phyloP scores from a whole-genome alignment of 140 eudicot genomes.

The Oenanthe javanica region DNA sequence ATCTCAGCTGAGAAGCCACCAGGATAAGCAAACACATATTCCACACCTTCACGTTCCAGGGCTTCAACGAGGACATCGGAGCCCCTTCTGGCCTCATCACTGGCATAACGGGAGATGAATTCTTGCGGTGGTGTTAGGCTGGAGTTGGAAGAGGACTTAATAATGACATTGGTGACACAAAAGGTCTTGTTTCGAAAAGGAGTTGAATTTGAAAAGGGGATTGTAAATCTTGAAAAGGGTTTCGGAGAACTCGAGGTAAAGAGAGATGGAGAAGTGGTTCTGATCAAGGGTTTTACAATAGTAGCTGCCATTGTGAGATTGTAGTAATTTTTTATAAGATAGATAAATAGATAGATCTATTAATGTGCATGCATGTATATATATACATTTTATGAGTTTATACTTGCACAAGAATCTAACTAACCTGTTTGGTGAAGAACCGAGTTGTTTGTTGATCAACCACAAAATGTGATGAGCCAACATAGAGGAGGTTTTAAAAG shows the following conservation, averaged over 20 bases:
- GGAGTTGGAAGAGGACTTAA: slow-evolving; percentile 21
- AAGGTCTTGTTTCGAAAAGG: slow-evolving; percentile 19
- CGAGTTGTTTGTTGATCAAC: not conserved
- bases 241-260: slow-evolving; percentile 11
- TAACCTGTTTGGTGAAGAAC: not conserved
- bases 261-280: slow-evolving; percentile 16
- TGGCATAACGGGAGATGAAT: slow-evolving; percentile 47
- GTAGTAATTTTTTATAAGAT: not conserved
- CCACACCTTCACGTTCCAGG: slow-evolving; percentile 77
- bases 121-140: slow-evolving; percentile 11
- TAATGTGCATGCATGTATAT: not conserved
- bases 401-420: not conserved
- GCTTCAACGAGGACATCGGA: slow-evolving; percentile 88
- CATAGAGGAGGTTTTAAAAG: too few species aligned
- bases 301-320: slow-evolving; percentile 36
- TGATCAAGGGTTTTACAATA: slow-evolving; percentile 4
- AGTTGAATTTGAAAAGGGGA: slow-evolving; percentile 11
- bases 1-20: slow-evolving; percentile 97
- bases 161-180: slow-evolving; percentile 26
- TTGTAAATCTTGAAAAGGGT: slow-evolving; percentile 6
- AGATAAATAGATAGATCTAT: not conserved
- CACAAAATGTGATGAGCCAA: not conserved
- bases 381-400: not conserved
- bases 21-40: slow-evolving; percentile 81
- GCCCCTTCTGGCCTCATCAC: slow-evolving; percentile 80